Conservation (phyloP, 257 asterid genomes). For the Mitragyna speciosa region DNA sequence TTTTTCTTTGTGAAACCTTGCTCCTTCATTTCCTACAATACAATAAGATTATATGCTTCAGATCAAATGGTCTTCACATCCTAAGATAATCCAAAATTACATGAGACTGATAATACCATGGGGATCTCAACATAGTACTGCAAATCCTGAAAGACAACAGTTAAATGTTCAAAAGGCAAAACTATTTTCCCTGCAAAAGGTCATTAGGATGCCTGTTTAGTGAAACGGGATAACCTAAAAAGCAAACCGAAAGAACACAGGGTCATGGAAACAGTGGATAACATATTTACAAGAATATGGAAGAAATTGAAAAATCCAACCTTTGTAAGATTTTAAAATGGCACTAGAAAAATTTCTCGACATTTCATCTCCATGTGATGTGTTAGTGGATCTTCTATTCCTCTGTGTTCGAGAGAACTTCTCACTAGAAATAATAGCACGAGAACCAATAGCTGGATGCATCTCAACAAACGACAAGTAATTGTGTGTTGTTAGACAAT, state of each 20-base stretch:
- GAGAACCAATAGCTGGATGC: conserved; percentile 35
- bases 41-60: no score
- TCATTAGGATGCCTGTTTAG: no score
- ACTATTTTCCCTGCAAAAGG: conserved; percentile 35
- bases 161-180: conserved; percentile 50
- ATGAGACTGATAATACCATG: conserved; percentile 20
- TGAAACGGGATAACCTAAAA: no score
- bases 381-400: background rate
- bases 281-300: no score
- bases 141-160: conserved; percentile 48
- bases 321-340: conserved; percentile 8
- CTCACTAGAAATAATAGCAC: conserved; percentile 35
- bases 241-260: no score
- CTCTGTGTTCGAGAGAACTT: conserved; percentile 16
- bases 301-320: conserved; percentile 10
- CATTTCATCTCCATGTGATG: background rate
- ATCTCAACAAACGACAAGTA: background rate
- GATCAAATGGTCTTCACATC: background rate
- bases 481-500: background rate
- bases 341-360: background rate
- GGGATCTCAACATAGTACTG: conserved; percentile 58
- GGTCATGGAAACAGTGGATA: no score
- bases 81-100: background rate
- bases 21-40: conserved; percentile 45
- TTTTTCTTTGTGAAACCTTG: conserved; percentile 39